Evolutionary conservation across 495 filamentous ascomycete genomes (phyloP), one percentile per base, ranked within the genome.

Genomic region (Neurospora sp.): DNA sequence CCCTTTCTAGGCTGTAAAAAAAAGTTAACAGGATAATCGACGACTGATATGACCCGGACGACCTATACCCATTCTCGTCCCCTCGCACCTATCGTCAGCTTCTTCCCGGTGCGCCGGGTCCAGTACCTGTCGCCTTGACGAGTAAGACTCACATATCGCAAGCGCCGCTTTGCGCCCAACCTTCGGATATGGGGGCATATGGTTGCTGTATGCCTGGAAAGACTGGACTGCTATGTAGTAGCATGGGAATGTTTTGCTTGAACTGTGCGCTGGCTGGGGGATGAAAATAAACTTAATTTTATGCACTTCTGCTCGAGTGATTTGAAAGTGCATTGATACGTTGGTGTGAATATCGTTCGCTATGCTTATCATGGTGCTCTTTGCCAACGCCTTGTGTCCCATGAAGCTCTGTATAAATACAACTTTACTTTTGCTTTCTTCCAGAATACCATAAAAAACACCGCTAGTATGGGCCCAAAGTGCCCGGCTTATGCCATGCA

Each of bases 1-100:
- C 16, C 22, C 42, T 71, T 37, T 7, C 40, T 75, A 76, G 75
- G 75, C 70, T 76, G 75, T 76, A 73, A 72, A 61, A 73, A 73
- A 72, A 71, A 31, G 41, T 14, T 61, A 35, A 70, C 39, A 35
- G 38, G 53, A 65, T 69, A 40, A 17, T 37, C 71, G 22, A 69
- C 44, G 22, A 38, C 53, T 38, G 72, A 39, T 59, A 16, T 42
- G 59, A 31, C 38, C 38, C 31, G 27, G 48, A 69, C 71, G 71
- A 41, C 65, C n/a, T 48, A 68, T 68, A 68, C 71, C 71, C 8
- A 40, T 20, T 20, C 48, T 68, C 35, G 12, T 35, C 40, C 65
- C 27, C 35, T 53, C 22, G 20, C 45, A 22, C 17, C 9, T 27
- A 27, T 69, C 68, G 16, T 69, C n/a, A 42, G 68, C 68, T 69